A percentile compares a stretch with the other conserved stretches of the same genome.
Evolutionary conservation across 2,329 filamentous ascomycete genomes (phyloP).

Genomic region (Grosmannia penicillata): DNA sequence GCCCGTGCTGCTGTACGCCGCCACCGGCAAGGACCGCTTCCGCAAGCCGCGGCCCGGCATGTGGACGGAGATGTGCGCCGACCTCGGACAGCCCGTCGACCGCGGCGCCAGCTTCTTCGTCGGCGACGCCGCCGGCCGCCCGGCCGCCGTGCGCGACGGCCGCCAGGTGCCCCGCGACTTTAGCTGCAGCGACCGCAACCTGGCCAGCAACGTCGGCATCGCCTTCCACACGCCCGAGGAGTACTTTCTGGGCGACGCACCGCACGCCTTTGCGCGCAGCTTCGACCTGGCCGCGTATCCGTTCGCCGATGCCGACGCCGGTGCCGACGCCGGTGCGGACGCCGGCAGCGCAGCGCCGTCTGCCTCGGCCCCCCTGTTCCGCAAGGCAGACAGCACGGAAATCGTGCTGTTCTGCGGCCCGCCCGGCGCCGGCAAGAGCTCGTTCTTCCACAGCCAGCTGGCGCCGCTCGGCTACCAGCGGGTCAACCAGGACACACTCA

Average conservation of each 20-base stretch:
- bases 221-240: slow-evolving; percentile 79
- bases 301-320: slow-evolving; percentile 17
- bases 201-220: slow-evolving; percentile 74
- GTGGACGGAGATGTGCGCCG: slow-evolving; percentile 50
- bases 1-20: slow-evolving; percentile 70
- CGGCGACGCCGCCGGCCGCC: slow-evolving; percentile 64
- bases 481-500: slow-evolving; percentile 82
- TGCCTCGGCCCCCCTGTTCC: too few species aligned
- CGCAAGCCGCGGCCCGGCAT: slow-evolving; percentile 81
- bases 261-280: slow-evolving; percentile 49
- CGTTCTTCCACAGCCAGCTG: slow-evolving; percentile 69
- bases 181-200: slow-evolving; percentile 57
- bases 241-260: slow-evolving; percentile 60
- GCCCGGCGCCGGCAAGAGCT: slow-evolving; percentile 83
- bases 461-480: slow-evolving; percentile 67
- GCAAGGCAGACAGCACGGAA: slow-evolving; percentile 49
- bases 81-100: slow-evolving; percentile 46
- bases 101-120: slow-evolving; percentile 64
- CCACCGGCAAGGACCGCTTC: slow-evolving; percentile 66
- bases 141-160: slow-evolving; percentile 26
- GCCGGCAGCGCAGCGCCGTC: too few species aligned
- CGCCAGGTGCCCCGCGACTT: too few species aligned
- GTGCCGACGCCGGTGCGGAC: too few species aligned
- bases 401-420: slow-evolving; percentile 78
- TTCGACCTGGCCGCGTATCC: slow-evolving; percentile 56